Conservation (phyloP, 257 asterid genomes). For the Solanum arcanum region DNA sequence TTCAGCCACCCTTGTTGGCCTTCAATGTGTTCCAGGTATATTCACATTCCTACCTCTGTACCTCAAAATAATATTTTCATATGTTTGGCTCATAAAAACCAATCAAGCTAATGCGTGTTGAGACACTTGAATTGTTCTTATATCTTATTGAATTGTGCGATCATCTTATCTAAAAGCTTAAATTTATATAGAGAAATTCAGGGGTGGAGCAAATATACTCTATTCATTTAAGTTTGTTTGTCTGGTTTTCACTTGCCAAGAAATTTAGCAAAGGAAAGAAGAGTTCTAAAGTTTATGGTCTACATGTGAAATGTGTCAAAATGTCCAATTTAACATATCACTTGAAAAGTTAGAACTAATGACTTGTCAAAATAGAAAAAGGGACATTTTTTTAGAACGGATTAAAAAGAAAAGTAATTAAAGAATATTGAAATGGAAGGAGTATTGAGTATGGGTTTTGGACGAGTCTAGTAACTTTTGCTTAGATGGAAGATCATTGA, state of each 20-base stretch:
- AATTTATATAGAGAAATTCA: neutral
- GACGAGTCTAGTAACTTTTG: neutral
- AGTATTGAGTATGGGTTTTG: neutral
- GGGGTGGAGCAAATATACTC: neutral
- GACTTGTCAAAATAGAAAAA: neutral
- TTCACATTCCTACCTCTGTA: neutral
- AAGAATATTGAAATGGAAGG: no score
- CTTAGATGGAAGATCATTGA: neutral
- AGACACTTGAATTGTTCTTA: neutral
- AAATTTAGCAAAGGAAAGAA: neutral
- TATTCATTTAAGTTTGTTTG: neutral
- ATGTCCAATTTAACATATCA: neutral
- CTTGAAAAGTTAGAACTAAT: neutral
- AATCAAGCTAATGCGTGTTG: neutral
- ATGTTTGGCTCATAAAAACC: neutral
- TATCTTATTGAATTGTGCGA: neutral
- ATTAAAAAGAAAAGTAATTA: no score
- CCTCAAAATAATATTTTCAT: neutral
- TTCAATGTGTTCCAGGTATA: conserved; percentile 41
- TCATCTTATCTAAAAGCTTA: neutral
- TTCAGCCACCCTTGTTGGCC: conserved; percentile 65
- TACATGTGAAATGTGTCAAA: neutral
- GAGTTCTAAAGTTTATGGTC: neutral
- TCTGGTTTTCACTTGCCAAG: neutral
- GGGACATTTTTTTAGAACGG: neutral